These are phyloP conservation scores for Hanseniaspora nectarophila DNA, from an alignment of 805 yeast genomes.

Conservation along the genomic window DNA sequence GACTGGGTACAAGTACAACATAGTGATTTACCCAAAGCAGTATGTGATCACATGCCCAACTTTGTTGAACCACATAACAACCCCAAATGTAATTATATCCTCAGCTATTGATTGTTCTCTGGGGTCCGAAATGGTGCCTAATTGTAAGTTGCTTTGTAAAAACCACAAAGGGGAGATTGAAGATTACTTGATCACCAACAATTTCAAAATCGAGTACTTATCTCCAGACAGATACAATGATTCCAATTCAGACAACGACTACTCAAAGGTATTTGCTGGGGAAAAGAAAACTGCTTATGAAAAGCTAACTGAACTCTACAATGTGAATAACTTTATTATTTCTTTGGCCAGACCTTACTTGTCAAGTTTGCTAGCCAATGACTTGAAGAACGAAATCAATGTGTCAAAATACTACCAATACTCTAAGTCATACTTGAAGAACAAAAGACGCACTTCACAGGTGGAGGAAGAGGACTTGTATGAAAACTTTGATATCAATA, in stretches of 20 bases:
- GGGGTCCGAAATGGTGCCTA: conserved; percentile 55
- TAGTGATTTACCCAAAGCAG: conserved; percentile 72
- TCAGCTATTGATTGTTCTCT: conserved; percentile 82
- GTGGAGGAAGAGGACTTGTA: conserved; percentile 12
- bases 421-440: conserved; percentile 21
- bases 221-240: conserved; percentile 26
- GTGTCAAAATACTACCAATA: conserved; percentile 29
- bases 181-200: conserved; percentile 34
- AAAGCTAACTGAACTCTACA: conserved; percentile 78
- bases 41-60: conserved; percentile 48
- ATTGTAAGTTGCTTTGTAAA: conserved; percentile 47
- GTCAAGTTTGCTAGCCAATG: conserved; percentile 79
- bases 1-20: conserved; percentile 69
- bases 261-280: conserved; percentile 25
- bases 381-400: conserved; percentile 56
- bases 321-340: conserved; percentile 85
- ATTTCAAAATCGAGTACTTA: conserved; percentile 23
- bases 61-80: conserved; percentile 73
- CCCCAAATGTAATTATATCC: conserved; percentile 83
- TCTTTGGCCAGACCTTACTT: conserved; percentile 87
- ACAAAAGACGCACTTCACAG: conserved; percentile 18
- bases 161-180: conserved; percentile 53
- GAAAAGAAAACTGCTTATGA: conserved; percentile 64
- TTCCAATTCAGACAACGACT: conserved; percentile 37
- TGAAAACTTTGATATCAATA: conserved; percentile 18